Conservation (phyloP, 192 early-diverging fungal genomes). For the Phlyctochytrium planicorne region DNA sequence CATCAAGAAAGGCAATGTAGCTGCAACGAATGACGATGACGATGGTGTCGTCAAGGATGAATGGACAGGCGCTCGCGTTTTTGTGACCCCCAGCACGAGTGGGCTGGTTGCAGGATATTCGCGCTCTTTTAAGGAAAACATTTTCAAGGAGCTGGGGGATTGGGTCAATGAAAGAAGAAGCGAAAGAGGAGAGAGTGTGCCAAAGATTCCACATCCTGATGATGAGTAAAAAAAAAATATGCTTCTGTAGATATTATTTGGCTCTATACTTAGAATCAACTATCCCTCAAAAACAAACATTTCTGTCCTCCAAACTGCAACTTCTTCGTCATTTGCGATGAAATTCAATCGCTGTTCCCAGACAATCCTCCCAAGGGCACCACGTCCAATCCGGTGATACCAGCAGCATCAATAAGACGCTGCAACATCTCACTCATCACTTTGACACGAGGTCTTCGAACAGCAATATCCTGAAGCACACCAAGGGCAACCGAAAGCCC, state of each 20-base stretch:
- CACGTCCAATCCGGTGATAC: neutral
- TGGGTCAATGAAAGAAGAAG: constrained; percentile 18
- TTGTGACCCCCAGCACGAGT: constrained; percentile 22
- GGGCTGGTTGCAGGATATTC: constrained; percentile 22
- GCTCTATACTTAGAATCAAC: too few relatives aligned
- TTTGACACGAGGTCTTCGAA: neutral
- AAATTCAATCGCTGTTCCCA: too few relatives aligned
- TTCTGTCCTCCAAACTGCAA: too few relatives aligned
- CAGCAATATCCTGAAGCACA: neutral
- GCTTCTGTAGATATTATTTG: too few relatives aligned
- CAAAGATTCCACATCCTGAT: constrained; percentile 5
- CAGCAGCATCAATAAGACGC: neutral
- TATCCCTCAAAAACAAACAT: too few relatives aligned
- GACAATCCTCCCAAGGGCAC: too few relatives aligned
- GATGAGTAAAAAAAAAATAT: too few relatives aligned
- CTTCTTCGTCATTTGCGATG: too few relatives aligned
- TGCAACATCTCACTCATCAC: constrained; percentile 1
- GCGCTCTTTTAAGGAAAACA: constrained; percentile 8
- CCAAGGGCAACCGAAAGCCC: neutral
- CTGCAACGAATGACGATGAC: neutral
- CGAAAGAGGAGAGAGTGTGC: constrained; percentile 17
- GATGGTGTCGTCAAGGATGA: too few relatives aligned
- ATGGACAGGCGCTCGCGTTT: constrained; percentile 23
- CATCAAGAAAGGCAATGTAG: neutral
- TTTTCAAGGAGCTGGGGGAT: constrained; percentile 13